Percentiles rank a stretch among this genome's conserved stretches.
phyloP scores from a whole-genome alignment of 306 rosid species.

The Cucumis cinereus region DNA sequence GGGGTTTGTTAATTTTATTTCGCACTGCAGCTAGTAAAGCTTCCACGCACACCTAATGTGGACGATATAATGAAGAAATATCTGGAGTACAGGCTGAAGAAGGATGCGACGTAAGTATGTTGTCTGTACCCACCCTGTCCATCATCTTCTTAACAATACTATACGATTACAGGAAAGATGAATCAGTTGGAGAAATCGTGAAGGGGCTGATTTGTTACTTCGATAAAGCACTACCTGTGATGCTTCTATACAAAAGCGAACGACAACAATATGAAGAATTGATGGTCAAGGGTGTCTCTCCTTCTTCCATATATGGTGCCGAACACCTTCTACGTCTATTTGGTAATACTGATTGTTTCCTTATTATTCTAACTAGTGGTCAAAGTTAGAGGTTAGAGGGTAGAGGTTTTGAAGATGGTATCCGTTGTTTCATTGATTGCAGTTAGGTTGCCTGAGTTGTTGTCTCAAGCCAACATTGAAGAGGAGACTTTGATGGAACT shows the following conservation, averaged over 20 bases:
- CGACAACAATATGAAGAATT: conserved; percentile 59
- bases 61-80: conserved; percentile 60
- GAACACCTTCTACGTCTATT: conserved; percentile 87
- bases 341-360: conserved; percentile 31
- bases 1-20: not conserved
- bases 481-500: conserved; percentile 48
- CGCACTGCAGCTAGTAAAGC: conserved; percentile 71
- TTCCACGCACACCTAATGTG: conserved; percentile 77
- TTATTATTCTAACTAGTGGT: not conserved
- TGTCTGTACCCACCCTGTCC: not conserved
- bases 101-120: conserved; percentile 60
- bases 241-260: conserved; percentile 72
- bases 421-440: conserved; percentile 16
- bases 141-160: conserved; percentile 1
- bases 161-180: conserved; percentile 32
- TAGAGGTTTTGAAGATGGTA: not conserved
- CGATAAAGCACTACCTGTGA: conserved; percentile 67
- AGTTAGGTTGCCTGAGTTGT: conserved; percentile 80
- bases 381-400: too few relatives aligned
- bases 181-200: conserved; percentile 48
- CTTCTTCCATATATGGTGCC: conserved; percentile 75
- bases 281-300: conserved; percentile 30
- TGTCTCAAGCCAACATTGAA: conserved; percentile 53
- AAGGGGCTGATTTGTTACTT: conserved; percentile 65
- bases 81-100: conserved; percentile 47